Evolutionary conservation across 129 eudicot genomes (phyloP), one percentile per base, ranked within the genome.

Genomic region (Flaveria bidentis): DNA sequence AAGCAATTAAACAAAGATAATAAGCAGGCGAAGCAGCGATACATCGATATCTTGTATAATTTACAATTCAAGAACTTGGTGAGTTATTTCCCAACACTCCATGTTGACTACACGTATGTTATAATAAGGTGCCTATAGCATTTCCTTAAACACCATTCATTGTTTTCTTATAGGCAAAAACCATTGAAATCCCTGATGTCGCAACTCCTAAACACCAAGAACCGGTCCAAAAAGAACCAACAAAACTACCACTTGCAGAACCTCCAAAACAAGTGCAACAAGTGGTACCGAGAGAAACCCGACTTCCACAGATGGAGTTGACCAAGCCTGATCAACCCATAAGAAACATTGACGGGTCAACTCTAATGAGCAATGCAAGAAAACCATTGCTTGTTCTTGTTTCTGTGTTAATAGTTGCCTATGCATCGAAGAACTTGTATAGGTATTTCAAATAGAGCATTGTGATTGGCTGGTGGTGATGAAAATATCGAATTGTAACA

Each of bases 21-120:
- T 78, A 95, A 91, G 82, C 89, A 87, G 52, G 93, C 97, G 0
- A 94, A 91, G 82, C 92, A 87, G 58, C 80, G 90, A 84, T 94
- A 91, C 60, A 63, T 94, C 11, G 90, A 94, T 46, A 74, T 94
- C 60, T 82, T 94, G 74, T 91, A 87, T 41, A 85, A 85, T 78
- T 85, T 86, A 63, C 90, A 81, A 36, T 92, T 86, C 84, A 90
- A 89, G 79, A 88, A 88, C 16, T 42, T 90, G 94, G 98, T 88
- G 84, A 80, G 92, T 77, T 53, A 53, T 6, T 26, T 44, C 33
- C 44, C 20, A 15, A 57, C 41, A 20, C 25, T 64, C 41, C 46
- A 2, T 42, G 28, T 69, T 44, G 41, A 14, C 45, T 3, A 56
- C 72, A 12, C 41, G 6, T 78, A 44, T 0, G 2, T 72, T 45